A percentile compares a stretch with the other conserved stretches of the same genome.
Evolutionary conservation across 1,284 basidiomycete species (phyloP).

Genomic region (Ceratobasidium sp.): DNA sequence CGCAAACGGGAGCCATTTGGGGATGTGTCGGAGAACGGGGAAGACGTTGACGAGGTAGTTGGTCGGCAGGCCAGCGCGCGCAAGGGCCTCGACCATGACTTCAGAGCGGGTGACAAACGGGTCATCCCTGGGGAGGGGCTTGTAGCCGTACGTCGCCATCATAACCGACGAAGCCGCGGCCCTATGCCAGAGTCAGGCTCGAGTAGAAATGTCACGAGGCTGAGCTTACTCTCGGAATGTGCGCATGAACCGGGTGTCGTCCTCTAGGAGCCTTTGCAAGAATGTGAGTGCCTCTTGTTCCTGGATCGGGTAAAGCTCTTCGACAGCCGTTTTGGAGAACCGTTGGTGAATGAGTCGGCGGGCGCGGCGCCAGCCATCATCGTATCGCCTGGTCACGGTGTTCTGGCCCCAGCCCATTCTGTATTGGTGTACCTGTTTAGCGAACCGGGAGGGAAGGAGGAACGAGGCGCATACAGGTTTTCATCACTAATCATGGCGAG

Average conservation of each 20-base stretch:
- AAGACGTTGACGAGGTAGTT: slow-evolving; percentile 40
- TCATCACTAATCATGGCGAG: slow-evolving; percentile 43
- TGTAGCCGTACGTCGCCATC: slow-evolving; percentile 35
- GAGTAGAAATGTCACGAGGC: neutral
- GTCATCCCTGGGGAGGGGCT: slow-evolving; percentile 29
- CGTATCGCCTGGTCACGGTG: slow-evolving; percentile 34
- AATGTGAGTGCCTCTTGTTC: slow-evolving; percentile 33
- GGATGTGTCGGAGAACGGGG: slow-evolving; percentile 35
- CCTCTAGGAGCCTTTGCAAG: slow-evolving; percentile 21
- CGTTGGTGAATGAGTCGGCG: slow-evolving; percentile 37
- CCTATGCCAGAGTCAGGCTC: neutral
- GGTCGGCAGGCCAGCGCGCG: slow-evolving; percentile 28
- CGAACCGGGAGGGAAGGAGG: neutral
- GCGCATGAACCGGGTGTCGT: slow-evolving; percentile 37
- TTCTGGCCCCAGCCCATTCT: slow-evolving; percentile 43
- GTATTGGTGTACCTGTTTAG: neutral
- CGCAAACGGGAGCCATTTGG: slow-evolving; percentile 44
- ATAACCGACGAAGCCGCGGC: slow-evolving; percentile 38
- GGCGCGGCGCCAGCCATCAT: slow-evolving; percentile 37
- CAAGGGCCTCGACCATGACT: slow-evolving; percentile 40
- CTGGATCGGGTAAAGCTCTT: slow-evolving; percentile 36
- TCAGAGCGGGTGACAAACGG: slow-evolving; percentile 40
- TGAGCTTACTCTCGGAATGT: slow-evolving; percentile 32
- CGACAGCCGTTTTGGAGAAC: slow-evolving; percentile 35
- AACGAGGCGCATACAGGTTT: slow-evolving; percentile 17